Evolutionary conservation across 768 basidiomycete genomes (phyloP), one percentile per base, ranked within the genome.

Genomic region (Neoboletus brunneissimus): DNA sequence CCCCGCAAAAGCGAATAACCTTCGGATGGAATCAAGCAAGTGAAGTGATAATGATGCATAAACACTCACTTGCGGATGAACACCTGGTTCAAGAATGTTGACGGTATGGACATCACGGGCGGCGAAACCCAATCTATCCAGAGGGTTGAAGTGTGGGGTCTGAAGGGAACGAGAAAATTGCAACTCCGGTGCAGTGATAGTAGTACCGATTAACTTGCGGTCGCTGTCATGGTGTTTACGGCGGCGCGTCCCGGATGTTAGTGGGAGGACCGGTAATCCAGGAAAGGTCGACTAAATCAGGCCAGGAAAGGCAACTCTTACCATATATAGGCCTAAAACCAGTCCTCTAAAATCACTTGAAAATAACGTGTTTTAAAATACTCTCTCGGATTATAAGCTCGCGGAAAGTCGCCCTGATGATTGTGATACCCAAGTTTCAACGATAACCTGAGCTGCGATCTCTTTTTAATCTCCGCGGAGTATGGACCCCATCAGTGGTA

Each of bases 21-120:
- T 68, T 29, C 4, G 0, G 6, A 40, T 1, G 20, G 38, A 20
- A 40, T 65, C 20, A 44, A 22, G 20, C 0, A 11, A 10, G 23
- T 8, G 15, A 45, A 18, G 44, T 15, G 27, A 49, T 8, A 3
- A 25, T 27, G 18, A 5, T 31, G 13, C 2, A 45, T 8, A 9
- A 34, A 38, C 16, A 44, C 65, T 55, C 35, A 67, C 65, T 53
- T 67, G 63, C 63, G 65, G 18, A 18, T 35, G 51, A 59, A 57
- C 25, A 66, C 12, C 5, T 52, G 62, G n/a, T 23, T 12, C 44
- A 58, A 47, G 15, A 62, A 9, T 4, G 1, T 6, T 18, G 63
- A 2, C 20, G 53, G 35, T 29, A 31, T 20, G 2, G 64, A 47
- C 61, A 65, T 65, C 51, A 29, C 32, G 40, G 22, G n/a, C 8